phyloP scores from a whole-genome alignment of 1,284 basidiomycete genomes.

The Cutaneotrichosporon arboriforme region DNA sequence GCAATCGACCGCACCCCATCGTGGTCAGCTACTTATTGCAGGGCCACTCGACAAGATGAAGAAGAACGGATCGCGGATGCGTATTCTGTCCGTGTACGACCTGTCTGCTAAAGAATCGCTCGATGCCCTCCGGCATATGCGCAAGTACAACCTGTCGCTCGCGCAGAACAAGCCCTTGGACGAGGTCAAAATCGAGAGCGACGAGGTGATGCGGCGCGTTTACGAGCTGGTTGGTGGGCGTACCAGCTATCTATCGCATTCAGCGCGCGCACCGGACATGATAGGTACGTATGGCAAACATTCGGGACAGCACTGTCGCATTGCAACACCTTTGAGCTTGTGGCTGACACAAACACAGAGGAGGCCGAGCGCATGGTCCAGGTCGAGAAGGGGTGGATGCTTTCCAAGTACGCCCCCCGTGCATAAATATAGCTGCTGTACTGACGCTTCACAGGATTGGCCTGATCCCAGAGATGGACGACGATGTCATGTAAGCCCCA shows the following conservation, averaged over 20 bases:
- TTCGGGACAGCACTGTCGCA: neutral
- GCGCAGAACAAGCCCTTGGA: slow-evolving; percentile 4
- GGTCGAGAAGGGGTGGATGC: slow-evolving; percentile 71
- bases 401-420: slow-evolving; percentile 50
- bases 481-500: slow-evolving; percentile 64
- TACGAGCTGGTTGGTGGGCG: slow-evolving; percentile 67
- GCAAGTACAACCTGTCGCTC: slow-evolving; percentile 32
- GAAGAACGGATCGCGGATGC: slow-evolving; percentile 66
- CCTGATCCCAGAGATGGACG: slow-evolving; percentile 66
- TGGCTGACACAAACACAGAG: slow-evolving; percentile 18
- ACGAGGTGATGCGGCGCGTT: slow-evolving; percentile 53
- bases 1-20: too few species aligned
- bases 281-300: slow-evolving; percentile 45
- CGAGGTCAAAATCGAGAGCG: slow-evolving; percentile 31
- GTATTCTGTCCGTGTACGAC: slow-evolving; percentile 70
- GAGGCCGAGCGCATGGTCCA: slow-evolving; percentile 60
- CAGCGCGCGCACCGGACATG: slow-evolving; percentile 59
- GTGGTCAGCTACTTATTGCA: slow-evolving; percentile 28
- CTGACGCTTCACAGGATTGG: slow-evolving; percentile 51
- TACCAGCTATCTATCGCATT: slow-evolving; percentile 66
- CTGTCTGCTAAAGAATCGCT: slow-evolving; percentile 60
- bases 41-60: slow-evolving; percentile 51
- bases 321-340: neutral
- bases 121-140: slow-evolving; percentile 58
- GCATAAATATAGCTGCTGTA: neutral